These are phyloP conservation scores for Trichophyton rubrum DNA, from an alignment of 2,329 filamentous ascomycete genomes.

Conservation along the genomic window DNA sequence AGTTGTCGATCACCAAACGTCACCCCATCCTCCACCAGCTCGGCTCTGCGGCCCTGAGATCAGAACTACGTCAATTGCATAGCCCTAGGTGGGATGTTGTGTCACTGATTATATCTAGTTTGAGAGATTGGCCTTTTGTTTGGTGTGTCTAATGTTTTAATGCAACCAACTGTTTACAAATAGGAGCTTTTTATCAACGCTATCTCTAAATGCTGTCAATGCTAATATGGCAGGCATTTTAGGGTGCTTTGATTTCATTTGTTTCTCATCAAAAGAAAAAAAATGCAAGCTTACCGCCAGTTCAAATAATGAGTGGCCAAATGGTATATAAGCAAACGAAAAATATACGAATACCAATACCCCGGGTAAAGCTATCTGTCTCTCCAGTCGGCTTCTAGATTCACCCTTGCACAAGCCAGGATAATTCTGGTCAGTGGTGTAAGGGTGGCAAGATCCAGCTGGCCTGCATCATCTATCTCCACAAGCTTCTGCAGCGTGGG, in stretches of 20 bases:
- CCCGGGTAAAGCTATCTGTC: neutral
- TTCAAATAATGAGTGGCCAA: neutral
- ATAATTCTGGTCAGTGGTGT: slow-evolving; percentile 3
- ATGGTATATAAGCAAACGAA: neutral
- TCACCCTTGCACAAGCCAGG: neutral
- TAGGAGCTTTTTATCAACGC: neutral
- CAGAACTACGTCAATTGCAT: too few relatives aligned
- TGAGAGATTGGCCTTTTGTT: too few relatives aligned
- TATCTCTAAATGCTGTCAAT: neutral
- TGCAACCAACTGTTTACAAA: neutral
- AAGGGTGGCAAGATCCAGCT: slow-evolving; percentile 1
- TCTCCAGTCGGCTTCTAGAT: slow-evolving; percentile 3
- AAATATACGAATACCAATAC: neutral
- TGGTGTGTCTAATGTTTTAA: too few relatives aligned
- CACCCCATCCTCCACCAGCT: too few relatives aligned
- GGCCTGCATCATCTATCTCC: neutral
- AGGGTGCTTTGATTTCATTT: neutral
- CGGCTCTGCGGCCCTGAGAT: too few relatives aligned
- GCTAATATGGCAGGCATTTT: neutral
- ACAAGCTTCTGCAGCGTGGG: neutral
- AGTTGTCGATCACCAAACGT: too few relatives aligned
- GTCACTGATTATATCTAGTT: too few relatives aligned
- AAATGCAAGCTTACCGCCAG: neutral
- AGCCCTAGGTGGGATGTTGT: too few relatives aligned
- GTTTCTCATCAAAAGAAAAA: neutral